Percentiles rank a stretch among this genome's conserved stretches.
Conservation (phyloP, 306 rosid genomes). For the Vicia sativa region DNA sequence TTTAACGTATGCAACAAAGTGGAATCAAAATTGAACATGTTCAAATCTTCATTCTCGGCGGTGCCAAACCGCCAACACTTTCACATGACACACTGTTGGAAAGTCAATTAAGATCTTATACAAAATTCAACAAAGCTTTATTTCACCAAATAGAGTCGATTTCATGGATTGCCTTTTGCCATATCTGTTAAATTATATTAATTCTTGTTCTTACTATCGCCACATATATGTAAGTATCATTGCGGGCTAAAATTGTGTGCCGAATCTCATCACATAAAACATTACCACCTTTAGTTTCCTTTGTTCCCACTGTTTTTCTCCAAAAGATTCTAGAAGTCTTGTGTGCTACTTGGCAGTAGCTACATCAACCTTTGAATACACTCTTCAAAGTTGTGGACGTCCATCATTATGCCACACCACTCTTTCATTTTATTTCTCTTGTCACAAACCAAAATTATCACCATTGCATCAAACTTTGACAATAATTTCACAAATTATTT, state of each 20-base stretch:
- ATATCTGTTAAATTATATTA: too few relatives aligned
- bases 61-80: not conserved
- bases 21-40: not conserved
- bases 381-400: constrained; percentile 43
- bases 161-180: too few relatives aligned
- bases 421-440: not conserved
- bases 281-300: not conserved
- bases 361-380: constrained; percentile 1
- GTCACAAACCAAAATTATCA: not conserved
- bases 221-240: too few relatives aligned
- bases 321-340: not conserved
- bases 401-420: constrained; percentile 15
- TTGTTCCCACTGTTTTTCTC: constrained; percentile 20
- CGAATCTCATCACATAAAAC: too few relatives aligned
- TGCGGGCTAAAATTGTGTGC: too few relatives aligned
- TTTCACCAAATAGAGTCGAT: too few relatives aligned
- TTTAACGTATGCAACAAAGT: not conserved
- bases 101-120: not conserved
- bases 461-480: not conserved
- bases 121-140: too few relatives aligned
- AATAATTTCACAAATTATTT: not conserved
- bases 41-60: not conserved
- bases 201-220: too few relatives aligned
- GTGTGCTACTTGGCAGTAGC: constrained; percentile 30
- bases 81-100: not conserved